Evolutionary conservation across 2,329 filamentous ascomycete genomes (phyloP), one percentile per base, ranked within the genome.

Genomic region (Sporothrix dimorphospora): DNA sequence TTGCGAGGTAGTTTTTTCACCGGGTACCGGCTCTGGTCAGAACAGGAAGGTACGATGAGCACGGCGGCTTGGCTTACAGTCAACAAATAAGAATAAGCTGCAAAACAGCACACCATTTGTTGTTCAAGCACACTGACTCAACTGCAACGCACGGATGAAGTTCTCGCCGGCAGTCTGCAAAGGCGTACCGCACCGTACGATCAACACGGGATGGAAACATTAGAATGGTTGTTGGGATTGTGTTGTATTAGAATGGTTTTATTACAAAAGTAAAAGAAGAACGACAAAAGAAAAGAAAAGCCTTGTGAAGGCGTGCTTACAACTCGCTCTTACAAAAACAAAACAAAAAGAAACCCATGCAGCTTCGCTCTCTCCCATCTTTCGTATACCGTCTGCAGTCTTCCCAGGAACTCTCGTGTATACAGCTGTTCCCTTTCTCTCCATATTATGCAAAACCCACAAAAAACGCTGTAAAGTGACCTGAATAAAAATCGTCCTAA

Each of bases 41-140:
- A 51, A 51, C 16, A 67, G 42, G 66, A 68, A 68, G 65, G 65
- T 53, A 68, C 27, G 14, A 53, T 19, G 45, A 14, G 2, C 19
- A 4, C 53, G 53, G 24, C 27, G 21, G 24, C 14, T 57, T 57
- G 51, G 51, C 51, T 51, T 8, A 6, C 49, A 24, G 47, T 12
- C n/a, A 24, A 24, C 51, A 30, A 55, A 30, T 16, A 30, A 30
- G 9, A 55, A 5, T 5, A 14, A 53, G n/a, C 1, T 3, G 49
- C 6, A 55, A 14, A 19, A 40, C 11, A 21, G 1, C 3, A 21
- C n/a, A 11, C 19, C 7, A 30, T 40, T 59, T 30, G 16, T 21
- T 38, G 5, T 24, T 7, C 3, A 11, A 12, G n/a, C 38, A 19
- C 9, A 34, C 24, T 1, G 24, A 21, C 21, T 3, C 21, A 27